Conservation (phyloP, 495 filamentous ascomycete species). For the Aspergillus bridgeri region DNA sequence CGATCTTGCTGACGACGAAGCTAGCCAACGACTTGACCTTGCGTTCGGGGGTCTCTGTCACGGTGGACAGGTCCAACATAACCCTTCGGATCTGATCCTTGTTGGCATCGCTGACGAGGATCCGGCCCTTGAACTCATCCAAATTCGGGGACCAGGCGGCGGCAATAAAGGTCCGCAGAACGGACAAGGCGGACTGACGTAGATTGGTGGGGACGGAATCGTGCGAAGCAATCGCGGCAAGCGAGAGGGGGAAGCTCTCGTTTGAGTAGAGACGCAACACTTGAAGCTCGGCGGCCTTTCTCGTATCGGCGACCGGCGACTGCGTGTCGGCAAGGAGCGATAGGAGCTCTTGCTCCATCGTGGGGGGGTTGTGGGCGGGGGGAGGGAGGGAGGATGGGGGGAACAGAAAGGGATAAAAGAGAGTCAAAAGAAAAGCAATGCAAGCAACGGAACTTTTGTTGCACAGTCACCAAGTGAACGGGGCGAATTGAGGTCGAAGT, state of each 20-base stretch:
- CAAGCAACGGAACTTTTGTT: too few relatives aligned
- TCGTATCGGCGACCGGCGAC: conserved; percentile 59
- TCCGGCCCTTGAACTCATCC: conserved; percentile 65
- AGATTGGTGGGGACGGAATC: conserved; percentile 63
- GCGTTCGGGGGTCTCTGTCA: conserved; percentile 62
- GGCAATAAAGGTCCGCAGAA: conserved; percentile 78
- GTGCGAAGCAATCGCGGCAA: conserved; percentile 76
- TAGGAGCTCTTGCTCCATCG: conserved; percentile 83
- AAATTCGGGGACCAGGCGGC: conserved; percentile 68
- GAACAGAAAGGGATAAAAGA: not conserved
- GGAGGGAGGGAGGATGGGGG: conserved; percentile 8
- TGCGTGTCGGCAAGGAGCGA: conserved; percentile 78
- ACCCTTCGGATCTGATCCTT: conserved; percentile 68
- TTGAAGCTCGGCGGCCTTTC: conserved; percentile 76
- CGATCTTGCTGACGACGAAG: conserved; percentile 93
- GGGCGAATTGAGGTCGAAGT: not conserved
- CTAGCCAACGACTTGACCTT: conserved; percentile 85
- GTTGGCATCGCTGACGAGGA: conserved; percentile 57
- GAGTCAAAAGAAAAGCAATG: too few relatives aligned
- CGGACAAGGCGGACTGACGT: conserved; percentile 76
- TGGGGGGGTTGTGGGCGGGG: not conserved
- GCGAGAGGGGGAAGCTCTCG: conserved; percentile 68
- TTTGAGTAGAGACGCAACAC: conserved; percentile 63
- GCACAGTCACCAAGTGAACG: not conserved
- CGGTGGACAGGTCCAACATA: conserved; percentile 75